Evolutionary conservation across 2,329 filamentous ascomycete species (phyloP).

Genomic region (Dactylellina haptotyla): DNA sequence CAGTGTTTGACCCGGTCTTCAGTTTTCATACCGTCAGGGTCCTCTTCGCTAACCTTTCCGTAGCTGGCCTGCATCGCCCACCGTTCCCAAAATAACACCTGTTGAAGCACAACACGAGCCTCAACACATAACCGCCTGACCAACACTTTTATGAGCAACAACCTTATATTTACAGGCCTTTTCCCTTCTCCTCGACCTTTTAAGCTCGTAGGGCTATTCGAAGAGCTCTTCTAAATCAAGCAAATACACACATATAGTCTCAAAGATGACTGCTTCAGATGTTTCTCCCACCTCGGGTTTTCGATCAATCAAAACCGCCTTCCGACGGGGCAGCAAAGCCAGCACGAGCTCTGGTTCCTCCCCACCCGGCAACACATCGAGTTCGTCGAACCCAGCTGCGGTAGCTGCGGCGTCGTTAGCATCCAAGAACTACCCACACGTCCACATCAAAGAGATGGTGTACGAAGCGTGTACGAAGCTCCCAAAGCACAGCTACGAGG

Average conservation of each 20-base stretch:
- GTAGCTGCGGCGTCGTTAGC: constrained; percentile 14
- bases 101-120: constrained; percentile 1
- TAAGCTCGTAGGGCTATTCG: no score
- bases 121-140: neutral
- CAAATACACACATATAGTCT: neutral
- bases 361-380: neutral
- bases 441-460: constrained; percentile 52
- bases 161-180: no score
- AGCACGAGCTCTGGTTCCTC: constrained; percentile 34
- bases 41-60: constrained; percentile 23
- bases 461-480: constrained; percentile 46
- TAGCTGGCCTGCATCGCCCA: constrained; percentile 2
- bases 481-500: constrained; percentile 50
- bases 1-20: neutral
- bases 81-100: constrained; percentile 1
- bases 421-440: constrained; percentile 36
- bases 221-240: no score
- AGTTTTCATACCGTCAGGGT: constrained; percentile 4
- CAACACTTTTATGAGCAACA: no score
- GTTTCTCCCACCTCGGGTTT: constrained; percentile 33
- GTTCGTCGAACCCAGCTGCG: neutral
- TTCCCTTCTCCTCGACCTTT: no score
- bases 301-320: constrained; percentile 44
- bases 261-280: constrained; percentile 23
- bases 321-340: constrained; percentile 34